Conservation (phyloP, 225 moss, liverwort and hornwort genomes). For the Ulota crispa region DNA sequence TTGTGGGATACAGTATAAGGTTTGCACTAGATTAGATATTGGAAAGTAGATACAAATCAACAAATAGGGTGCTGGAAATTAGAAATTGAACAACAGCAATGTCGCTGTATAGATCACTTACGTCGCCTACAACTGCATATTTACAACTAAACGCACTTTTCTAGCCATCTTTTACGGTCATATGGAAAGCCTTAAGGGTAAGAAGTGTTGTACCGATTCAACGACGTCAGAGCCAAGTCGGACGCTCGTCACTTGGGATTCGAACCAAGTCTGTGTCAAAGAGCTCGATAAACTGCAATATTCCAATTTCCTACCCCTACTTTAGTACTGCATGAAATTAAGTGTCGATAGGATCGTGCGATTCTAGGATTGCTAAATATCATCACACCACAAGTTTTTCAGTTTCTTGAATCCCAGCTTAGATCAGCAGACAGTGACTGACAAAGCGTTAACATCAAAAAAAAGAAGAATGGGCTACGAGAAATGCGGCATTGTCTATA, state of each 20-base stretch:
- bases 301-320: not conserved
- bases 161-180: not conserved
- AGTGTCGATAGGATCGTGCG: not conserved
- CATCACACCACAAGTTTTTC: not conserved
- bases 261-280: slow-evolving; percentile 88
- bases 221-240: slow-evolving; percentile 62
- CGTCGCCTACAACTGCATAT: not conserved
- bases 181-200: not conserved
- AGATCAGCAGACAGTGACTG: not conserved
- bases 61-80: not conserved
- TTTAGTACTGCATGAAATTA: not conserved
- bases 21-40: not conserved
- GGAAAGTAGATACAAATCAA: not conserved
- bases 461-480: not conserved
- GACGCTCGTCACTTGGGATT: slow-evolving; percentile 64
- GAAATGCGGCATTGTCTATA: not conserved
- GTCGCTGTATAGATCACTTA: not conserved
- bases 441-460: not conserved
- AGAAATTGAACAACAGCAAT: not conserved
- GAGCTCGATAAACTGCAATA: slow-evolving; percentile 85
- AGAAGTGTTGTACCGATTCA: not conserved
- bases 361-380: not conserved
- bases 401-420: not conserved
- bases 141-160: not conserved
- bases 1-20: not conserved